Base-by-base conservation (phyloP, 164 flowering plant species). In the Houttuynia cordata region DNA sequence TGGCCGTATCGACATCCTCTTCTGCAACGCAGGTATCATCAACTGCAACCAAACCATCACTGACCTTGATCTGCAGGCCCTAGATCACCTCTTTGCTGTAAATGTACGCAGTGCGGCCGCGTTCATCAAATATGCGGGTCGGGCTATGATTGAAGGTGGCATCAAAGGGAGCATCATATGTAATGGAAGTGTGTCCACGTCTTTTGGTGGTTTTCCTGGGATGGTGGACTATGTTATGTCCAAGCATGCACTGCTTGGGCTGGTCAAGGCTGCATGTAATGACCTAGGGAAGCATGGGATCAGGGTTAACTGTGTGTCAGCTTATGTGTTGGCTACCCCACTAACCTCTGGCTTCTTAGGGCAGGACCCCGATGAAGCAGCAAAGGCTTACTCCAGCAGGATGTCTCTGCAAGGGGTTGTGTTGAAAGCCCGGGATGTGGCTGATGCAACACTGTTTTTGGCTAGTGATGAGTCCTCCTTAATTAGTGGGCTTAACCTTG, bases 21-120 rank as follows among this genome's bases (percentile, higher is more conserved):
- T 75, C 78, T 78, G 79, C 74, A 80, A 80, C 25, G 87, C 84
- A 0, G 83, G 77, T 18, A 69, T 75, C 41, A 7, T 25, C 0
- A 79, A 62, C 49, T 18, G 24, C 4, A 52, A 65, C 49, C 39
- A 61, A 24, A 61, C 71, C 10, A 74, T 76, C 60, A 24, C 75
- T 18, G 73, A 77, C 64, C 63, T 52, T 49, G 64, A n/a, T n/a
- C n/a, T n/a, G n/a, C n/a, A n/a, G n/a, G n/a, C n/a, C n/a, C n/a
- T n/a, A n/a, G n/a, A n/a, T 49, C 61, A 68, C 5, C 75, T 75
- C 1, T 59, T 78, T 10, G 37, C 61, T 30, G 45, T 71, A 56
- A 69, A 78, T 45, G 64, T 72, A 19, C 62, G 63, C 1, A 77
- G 78, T 0, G 71, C 64, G 1, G 66, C 73, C 45, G 68, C 74